Evolutionary conservation across 371 early-diverging fungal species (phyloP).

Genomic region (Choanephora cucurbitarum): DNA sequence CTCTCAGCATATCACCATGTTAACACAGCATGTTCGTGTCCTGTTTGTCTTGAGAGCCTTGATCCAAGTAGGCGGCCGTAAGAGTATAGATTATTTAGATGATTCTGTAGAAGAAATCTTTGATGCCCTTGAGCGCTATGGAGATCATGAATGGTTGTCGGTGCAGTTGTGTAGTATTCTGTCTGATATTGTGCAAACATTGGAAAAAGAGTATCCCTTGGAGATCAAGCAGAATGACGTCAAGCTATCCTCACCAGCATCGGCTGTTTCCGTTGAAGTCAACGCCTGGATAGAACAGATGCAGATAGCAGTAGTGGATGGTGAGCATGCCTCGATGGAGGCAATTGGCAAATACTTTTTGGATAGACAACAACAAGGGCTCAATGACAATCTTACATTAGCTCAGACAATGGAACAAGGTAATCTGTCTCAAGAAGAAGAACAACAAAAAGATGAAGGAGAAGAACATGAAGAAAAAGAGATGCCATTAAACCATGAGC

Average conservation of each 20-base stretch:
- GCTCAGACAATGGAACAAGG: constrained; percentile 24
- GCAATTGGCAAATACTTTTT: constrained; percentile 52
- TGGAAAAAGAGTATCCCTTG: constrained; percentile 14
- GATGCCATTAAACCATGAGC: constrained; percentile 31
- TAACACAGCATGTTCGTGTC: constrained; percentile 45
- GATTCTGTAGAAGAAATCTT: constrained; percentile 63
- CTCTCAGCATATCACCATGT: constrained; percentile 47
- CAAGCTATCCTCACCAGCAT: neutral
- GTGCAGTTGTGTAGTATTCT: constrained; percentile 44
- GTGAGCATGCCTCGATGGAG: constrained; percentile 28
- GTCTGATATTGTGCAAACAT: constrained; percentile 38
- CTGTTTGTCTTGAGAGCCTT: constrained; percentile 61
- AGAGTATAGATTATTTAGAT: constrained; percentile 49
- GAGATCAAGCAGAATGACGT: neutral
- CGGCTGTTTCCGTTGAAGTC: neutral
- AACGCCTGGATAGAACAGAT: neutral
- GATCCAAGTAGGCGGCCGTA: constrained; percentile 49
- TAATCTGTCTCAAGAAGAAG: constrained; percentile 9
- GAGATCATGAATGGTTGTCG: constrained; percentile 37
- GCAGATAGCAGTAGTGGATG: constrained; percentile 7
- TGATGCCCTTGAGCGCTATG: constrained; percentile 35
- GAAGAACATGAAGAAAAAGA: constrained; percentile 14
- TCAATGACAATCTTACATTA: constrained; percentile 20
- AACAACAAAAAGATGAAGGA: constrained; percentile 1
- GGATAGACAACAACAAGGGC: constrained; percentile 35